Percentiles rank a stretch among this genome's conserved stretches.
These are phyloP conservation scores for Candida pseudofarinosa DNA, from an alignment of 805 yeast genomes.

Conservation along the genomic window DNA sequence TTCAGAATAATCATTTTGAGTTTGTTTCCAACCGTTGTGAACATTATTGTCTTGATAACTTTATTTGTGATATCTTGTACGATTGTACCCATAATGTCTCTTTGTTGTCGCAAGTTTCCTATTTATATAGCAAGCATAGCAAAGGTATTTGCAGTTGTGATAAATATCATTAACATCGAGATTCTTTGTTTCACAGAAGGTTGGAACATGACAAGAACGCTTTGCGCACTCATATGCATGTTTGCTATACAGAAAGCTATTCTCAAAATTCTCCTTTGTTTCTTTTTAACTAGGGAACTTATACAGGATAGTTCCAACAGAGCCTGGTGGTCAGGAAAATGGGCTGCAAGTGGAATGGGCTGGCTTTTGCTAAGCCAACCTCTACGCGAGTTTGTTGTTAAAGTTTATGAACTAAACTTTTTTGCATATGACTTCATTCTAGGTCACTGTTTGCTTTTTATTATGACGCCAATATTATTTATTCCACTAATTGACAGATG, in stretches of 20 bases:
- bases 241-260: slow-evolving; percentile 34
- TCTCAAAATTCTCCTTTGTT: slow-evolving; percentile 25
- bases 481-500: slow-evolving; percentile 46
- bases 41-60: slow-evolving; percentile 25
- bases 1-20: slow-evolving; percentile 56
- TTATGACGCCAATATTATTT: slow-evolving; percentile 37
- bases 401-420: slow-evolving; percentile 40
- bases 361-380: slow-evolving; percentile 39
- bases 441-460: slow-evolving; percentile 39
- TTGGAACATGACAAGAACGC: slow-evolving; percentile 35
- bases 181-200: slow-evolving; percentile 38
- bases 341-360: slow-evolving; percentile 40
- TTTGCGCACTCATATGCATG: slow-evolving; percentile 37
- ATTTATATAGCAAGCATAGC: slow-evolving; percentile 37
- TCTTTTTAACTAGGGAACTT: slow-evolving; percentile 40
- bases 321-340: slow-evolving; percentile 55
- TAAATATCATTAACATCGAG: slow-evolving; percentile 32
- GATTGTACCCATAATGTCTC: slow-evolving; percentile 32
- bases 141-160: slow-evolving; percentile 31
- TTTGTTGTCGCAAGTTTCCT: slow-evolving; percentile 30
- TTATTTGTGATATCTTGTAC: slow-evolving; percentile 33
- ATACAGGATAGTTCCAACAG: slow-evolving; percentile 36
- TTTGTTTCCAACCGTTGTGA: slow-evolving; percentile 45
- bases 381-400: slow-evolving; percentile 43
- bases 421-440: slow-evolving; percentile 47